Evolutionary conservation across 345 rosid genomes (phyloP), one percentile per base, ranked within the genome.

Genomic region (Arabis hirsuta): DNA sequence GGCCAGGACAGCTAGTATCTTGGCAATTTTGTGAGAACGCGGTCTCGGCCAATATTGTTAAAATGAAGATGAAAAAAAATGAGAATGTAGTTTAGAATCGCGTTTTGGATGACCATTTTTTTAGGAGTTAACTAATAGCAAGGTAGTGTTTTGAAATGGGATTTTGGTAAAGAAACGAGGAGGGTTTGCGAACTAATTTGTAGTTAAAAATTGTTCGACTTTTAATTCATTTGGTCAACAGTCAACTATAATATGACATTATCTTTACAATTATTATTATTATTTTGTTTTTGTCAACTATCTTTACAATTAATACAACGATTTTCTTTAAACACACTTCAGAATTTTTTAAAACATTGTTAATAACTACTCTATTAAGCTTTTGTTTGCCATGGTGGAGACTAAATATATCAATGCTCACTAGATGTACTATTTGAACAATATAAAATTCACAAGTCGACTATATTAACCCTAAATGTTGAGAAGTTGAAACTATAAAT

Each of bases 1-100:
- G 64, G 27, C 70, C 70, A 52, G 66, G 52, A 12, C 76, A 76
- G 16, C 38, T 64, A 8, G n/a, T 47, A 16, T 56, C 65, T 12
- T 19, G n/a, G 61, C 76, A 76, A 41, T 48, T 14, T 11, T 76
- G 76, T 10, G 80, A 62, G 26, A 38, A 45, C 12, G 69, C 59
- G 3, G 16, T 55, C 32, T 34, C 19, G 22, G 58, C 48, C 43
- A 41, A 24, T 13, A 55, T 27, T 38, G 62, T n/a, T 51, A 59
- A n/a, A 42, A 11, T 36, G 14, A 19, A 74, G 67, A 73, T 10
- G 61, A 51, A 10, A 27, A 27, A 1, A 2, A 36, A 29, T 27
- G 55, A 58, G 38, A 48, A 46, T 1, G 34, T 10, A 1, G 6
- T 50, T 48, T 5, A 38, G 13, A 51, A 61, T 52, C 36, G 36